phyloP scores from a whole-genome alignment of 2,329 filamentous ascomycete genomes.

The Diplodia corticola region DNA sequence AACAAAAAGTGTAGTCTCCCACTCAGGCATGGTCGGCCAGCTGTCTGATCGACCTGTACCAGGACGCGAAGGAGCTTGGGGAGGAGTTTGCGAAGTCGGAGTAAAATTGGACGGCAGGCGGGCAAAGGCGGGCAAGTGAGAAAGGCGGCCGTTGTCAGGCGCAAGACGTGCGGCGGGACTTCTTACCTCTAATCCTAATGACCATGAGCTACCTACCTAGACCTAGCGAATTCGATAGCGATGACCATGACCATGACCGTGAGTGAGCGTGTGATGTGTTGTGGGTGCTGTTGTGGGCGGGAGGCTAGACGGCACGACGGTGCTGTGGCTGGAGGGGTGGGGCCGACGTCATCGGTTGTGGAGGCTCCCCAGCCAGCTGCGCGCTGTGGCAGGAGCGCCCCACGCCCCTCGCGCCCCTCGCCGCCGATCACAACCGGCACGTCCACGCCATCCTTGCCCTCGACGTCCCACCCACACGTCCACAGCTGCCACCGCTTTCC shows the following conservation, averaged over 20 bases:
- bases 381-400: no score
- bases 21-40: constrained; percentile 96
- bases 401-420: background rate
- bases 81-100: constrained; percentile 25
- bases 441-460: constrained; percentile 16
- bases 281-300: background rate
- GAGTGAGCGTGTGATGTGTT: background rate
- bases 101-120: background rate
- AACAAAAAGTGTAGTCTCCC: constrained; percentile 63
- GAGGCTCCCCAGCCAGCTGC: background rate
- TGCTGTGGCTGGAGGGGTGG: background rate
- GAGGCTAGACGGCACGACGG: background rate
- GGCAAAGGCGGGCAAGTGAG: background rate
- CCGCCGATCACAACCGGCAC: constrained; percentile 16
- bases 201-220: constrained; percentile 9
- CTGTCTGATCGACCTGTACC: constrained; percentile 92
- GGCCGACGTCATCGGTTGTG: background rate
- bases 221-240: constrained; percentile 1
- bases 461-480: constrained; percentile 6
- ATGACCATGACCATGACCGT: background rate
- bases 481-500: background rate
- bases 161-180: background rate
- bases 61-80: constrained; percentile 67
- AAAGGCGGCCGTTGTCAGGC: background rate
- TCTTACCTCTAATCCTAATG: constrained; percentile 15